phyloP scores from a whole-genome alignment of 1,284 basidiomycete genomes.

The Ustilago lituana region DNA sequence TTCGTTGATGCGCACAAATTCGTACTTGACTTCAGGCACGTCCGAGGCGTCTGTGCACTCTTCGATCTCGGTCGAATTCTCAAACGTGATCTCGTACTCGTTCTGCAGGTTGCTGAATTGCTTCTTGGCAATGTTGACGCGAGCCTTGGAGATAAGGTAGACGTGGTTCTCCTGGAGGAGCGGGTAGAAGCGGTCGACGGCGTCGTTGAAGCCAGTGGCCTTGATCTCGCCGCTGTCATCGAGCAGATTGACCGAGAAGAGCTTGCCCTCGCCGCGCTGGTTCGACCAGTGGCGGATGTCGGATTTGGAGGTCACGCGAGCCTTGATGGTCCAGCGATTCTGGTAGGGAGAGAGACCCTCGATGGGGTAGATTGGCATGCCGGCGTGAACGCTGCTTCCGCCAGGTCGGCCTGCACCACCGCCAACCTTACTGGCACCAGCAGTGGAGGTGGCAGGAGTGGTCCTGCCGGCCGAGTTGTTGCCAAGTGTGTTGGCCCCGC shows the following conservation, averaged over 20 bases:
- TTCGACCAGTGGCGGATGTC: slow-evolving; percentile 93
- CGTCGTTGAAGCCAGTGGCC: slow-evolving; percentile 86
- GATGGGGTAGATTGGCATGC: slow-evolving; percentile 78
- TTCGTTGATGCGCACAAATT: slow-evolving; percentile 63
- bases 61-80: slow-evolving; percentile 70
- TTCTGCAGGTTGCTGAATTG: slow-evolving; percentile 91
- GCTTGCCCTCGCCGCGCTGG: slow-evolving; percentile 88
- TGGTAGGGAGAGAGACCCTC: slow-evolving; percentile 95
- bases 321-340: slow-evolving; percentile 96
- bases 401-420: slow-evolving; percentile 36
- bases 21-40: slow-evolving; percentile 67
- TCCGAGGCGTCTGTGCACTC: slow-evolving; percentile 63
- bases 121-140: slow-evolving; percentile 95
- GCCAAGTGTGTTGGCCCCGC: slow-evolving; percentile 20
- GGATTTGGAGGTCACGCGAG: slow-evolving; percentile 87
- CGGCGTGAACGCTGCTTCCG: slow-evolving; percentile 52
- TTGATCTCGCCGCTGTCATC: slow-evolving; percentile 78
- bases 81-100: slow-evolving; percentile 94
- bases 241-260: slow-evolving; percentile 92
- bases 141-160: slow-evolving; percentile 88
- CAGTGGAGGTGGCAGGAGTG: slow-evolving; percentile 41
- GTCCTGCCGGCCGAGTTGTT: slow-evolving; percentile 44
- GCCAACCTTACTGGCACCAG: slow-evolving; percentile 22
- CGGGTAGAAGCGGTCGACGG: slow-evolving; percentile 84
- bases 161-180: slow-evolving; percentile 90